A percentile compares a stretch with the other conserved stretches of the same genome.
These are phyloP conservation scores for Cryptococcus depauperatus DNA, from an alignment of 1,284 basidiomycete genomes.

Conservation along the genomic window DNA sequence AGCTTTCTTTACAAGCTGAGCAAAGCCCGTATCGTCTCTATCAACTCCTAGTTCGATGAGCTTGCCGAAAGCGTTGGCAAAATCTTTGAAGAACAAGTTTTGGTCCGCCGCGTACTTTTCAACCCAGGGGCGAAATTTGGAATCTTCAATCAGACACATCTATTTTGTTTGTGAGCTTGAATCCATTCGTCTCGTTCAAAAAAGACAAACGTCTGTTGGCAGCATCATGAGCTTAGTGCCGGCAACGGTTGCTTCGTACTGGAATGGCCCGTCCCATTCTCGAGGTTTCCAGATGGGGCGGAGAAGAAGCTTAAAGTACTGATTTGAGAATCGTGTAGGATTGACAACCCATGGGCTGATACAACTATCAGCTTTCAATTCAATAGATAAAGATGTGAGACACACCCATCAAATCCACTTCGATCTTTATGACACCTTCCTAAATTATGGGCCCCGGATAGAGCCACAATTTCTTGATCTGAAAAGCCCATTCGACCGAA, in stretches of 20 bases:
- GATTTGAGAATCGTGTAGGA: constrained; percentile 49
- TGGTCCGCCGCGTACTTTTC: constrained; percentile 50
- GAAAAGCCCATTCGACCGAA: constrained; percentile 52
- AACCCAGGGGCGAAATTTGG: constrained; percentile 44
- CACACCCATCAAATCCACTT: constrained; percentile 47
- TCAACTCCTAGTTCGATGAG: constrained; percentile 47
- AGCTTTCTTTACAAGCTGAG: constrained; percentile 38
- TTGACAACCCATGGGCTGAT: constrained; percentile 44
- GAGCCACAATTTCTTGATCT: constrained; percentile 53
- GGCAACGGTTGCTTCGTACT: constrained; percentile 46
- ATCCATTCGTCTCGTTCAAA: neutral
- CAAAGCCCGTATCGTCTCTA: constrained; percentile 41
- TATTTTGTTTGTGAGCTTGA: constrained; percentile 19
- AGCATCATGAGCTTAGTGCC: constrained; percentile 53
- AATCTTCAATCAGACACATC: constrained; percentile 46
- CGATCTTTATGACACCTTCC: constrained; percentile 47
- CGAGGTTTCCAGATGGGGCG: constrained; percentile 49
- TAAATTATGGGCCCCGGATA: constrained; percentile 51
- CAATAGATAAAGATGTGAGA: neutral
- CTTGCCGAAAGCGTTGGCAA: constrained; percentile 46
- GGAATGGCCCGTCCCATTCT: constrained; percentile 51
- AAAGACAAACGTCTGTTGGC: constrained; percentile 44
- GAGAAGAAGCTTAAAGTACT: constrained; percentile 49
- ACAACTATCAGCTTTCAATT: neutral
- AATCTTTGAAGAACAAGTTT: constrained; percentile 51